These are phyloP conservation scores for Penicillium occitanis DNA, from an alignment of 2,329 filamentous ascomycete genomes.

Conservation along the genomic window DNA sequence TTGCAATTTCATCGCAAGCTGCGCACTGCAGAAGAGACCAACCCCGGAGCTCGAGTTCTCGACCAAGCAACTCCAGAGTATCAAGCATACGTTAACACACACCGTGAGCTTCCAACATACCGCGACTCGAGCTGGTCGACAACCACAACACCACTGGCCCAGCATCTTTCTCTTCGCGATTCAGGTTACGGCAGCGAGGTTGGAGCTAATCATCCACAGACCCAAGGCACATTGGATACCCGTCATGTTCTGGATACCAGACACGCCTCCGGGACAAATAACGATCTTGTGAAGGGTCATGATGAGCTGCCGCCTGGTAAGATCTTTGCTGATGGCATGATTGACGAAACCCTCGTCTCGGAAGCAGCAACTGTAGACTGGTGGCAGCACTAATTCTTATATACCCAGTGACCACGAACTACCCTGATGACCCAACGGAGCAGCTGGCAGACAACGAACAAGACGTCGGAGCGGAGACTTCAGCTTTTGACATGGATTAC, in stretches of 20 bases:
- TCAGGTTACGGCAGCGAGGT: neutral
- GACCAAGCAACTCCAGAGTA: constrained; percentile 14
- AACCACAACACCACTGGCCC: neutral
- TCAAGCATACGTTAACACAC: constrained; percentile 13
- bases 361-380: constrained; percentile 13
- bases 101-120: constrained; percentile 20
- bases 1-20: constrained; percentile 18
- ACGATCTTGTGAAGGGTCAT: constrained; percentile 4
- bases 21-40: constrained; percentile 11
- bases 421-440: neutral
- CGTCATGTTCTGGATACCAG: neutral
- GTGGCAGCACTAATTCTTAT: constrained; percentile 18
- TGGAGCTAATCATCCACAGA: neutral
- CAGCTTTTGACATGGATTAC: constrained; percentile 11
- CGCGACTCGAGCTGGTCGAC: constrained; percentile 17
- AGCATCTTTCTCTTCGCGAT: neutral
- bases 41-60: constrained; percentile 7
- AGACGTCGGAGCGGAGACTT: neutral
- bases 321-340: constrained; percentile 16
- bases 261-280: neutral
- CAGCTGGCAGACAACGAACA: constrained; percentile 1
- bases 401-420: neutral
- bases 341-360: constrained; percentile 12
- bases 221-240: neutral
- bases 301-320: constrained; percentile 14